Base-by-base conservation (phyloP, 805 yeast species). In the Saturnispora serradocipensis region DNA sequence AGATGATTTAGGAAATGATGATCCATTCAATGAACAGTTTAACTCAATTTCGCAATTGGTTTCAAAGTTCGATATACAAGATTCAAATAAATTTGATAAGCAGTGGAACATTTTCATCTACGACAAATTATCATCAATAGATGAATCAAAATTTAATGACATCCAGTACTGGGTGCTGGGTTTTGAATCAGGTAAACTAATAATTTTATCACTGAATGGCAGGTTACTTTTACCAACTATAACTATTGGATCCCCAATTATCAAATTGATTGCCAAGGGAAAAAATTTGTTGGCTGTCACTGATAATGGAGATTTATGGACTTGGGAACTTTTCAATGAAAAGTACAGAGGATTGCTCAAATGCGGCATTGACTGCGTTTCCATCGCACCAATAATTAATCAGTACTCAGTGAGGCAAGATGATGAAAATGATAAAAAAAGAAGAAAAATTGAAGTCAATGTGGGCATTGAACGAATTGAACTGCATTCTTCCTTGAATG, bases 111-210 rank as follows among this genome's bases (percentile, higher is more conserved):
- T 67, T 20, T 76, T 72, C 52, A 53, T 56, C 42, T 73, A 75
- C 18, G 71, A 72, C 18, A 66, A 67, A 43, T 71, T 76, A 42
- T 65, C 69, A 2, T 64, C 70, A 16, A 65, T 63, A 24, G 54
- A 67, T 8, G 59, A 64, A 3, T 65, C 72, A 0, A 54, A 57
- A 4, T 36, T 46, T 5, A 72, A 71, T 49, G 75, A 75, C 35
- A 75, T 77, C 36, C 75, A 80, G 46, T 80, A 69, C 58, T 76
- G 82, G 71, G 75, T 76, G 10, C 61, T 81, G 22, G 72, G 83
- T 0, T 80, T 87, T 0, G 82, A 81, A 45, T 70, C 74, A 30
- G 89, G 89, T 0, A 65, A 78, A 0, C 57, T 83, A 13, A 73
- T 76, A 54, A 56, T 80, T 0, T 58, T 75, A 7, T 64, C 75